Evolutionary conservation across 2,329 filamentous ascomycete genomes (phyloP), one percentile per base, ranked within the genome.

Genomic region (Penicillium sclerotigenum): DNA sequence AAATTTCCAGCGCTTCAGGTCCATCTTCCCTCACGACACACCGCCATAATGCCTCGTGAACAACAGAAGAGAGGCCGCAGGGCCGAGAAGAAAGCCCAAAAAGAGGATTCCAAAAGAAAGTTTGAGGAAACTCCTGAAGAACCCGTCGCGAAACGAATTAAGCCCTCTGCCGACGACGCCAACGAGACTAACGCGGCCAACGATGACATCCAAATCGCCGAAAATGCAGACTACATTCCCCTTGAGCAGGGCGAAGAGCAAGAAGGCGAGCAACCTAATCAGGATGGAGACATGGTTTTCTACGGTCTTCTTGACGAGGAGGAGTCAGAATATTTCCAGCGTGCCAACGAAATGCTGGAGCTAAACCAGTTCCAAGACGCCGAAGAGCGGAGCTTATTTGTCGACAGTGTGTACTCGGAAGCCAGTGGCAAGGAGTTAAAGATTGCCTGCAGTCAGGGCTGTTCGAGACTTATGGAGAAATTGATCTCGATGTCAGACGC

Each of bases 241-340:
- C 62, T 79, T 38, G 67, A 65, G 0, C 60, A 61, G 20, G 67
- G 61, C 2, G 62, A 58, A n/a, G 55, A 67, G 34, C 54, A 64
- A 20, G 66, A 65, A 13, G 56, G 59, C 8, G 49, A 47, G 18
- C 68, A 69, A 36, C 70, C 68, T 34, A 70, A 36, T 5, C 46
- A 49, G 1, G 42, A 67, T 3, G 75, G 74, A 10, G 89, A 90
- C 57, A 84, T 80, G 64, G 86, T 90, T 54, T 99, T 96, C 78
- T 97, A 95, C 67, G 94, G 94, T 61, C 87, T 97, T 80, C 86
- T 99, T 26, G 89, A 91, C 66, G 88, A 95, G 52, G 85, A 95
- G 63, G 94, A 99, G 78, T 91, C 96, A 71, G 92, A 97, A 73
- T 97, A 97, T 74, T 99, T 97, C 75, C 88, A 90, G 63, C 86